Evolutionary conservation across 2,329 filamentous ascomycete species (phyloP), one percentile per base, ranked within the genome.

Genomic region (Alternaria sp.): DNA sequence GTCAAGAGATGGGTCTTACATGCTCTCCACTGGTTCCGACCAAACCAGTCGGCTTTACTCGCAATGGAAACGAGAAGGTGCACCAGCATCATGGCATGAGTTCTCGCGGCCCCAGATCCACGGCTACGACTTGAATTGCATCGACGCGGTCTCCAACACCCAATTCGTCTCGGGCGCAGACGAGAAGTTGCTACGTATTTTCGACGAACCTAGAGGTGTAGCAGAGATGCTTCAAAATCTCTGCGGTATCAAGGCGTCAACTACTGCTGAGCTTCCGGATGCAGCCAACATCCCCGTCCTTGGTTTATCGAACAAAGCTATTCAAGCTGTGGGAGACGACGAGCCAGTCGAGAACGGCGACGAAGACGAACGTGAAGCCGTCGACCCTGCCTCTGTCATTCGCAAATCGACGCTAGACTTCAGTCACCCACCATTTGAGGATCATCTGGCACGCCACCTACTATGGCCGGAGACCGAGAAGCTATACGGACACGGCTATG

Each of bases 401-500:
- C 85, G 86, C 69, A 87, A 86, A 75, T 88, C 88, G 1, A 86
- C 88, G 5, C 83, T 94, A 8, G 86, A 90, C 46, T 85, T 91
- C 56, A 81, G 88, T 45, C 89, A 92, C 68, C 94, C 96, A 11
- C 95, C 96, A 0, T 86, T 93, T 37, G 96, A 99, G 80, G 96
- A 98, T 79, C 90, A 93, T 58, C 88, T 99, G 3, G 91, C 94
- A 23, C 89, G 94, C 9, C 90, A 96, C 78, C 97, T 96, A 0
- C 88, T 99, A 30, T 99, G 94, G 94, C 96, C 96, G 4, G 96
- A 99, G 78, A 89, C 89, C 7, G 96, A 99, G 80, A 99, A 99
- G 82, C 87, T 99, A 2, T 99, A 99, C 81, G 96, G 96, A 2
- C 96, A 99, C 81, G 96, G 96, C 28, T 97, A 97, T 81, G 96